A percentile compares a stretch with the other conserved stretches of the same genome.
Conservation (phyloP, 2,329 filamentous ascomycete genomes). For the Cadophora malorum region DNA sequence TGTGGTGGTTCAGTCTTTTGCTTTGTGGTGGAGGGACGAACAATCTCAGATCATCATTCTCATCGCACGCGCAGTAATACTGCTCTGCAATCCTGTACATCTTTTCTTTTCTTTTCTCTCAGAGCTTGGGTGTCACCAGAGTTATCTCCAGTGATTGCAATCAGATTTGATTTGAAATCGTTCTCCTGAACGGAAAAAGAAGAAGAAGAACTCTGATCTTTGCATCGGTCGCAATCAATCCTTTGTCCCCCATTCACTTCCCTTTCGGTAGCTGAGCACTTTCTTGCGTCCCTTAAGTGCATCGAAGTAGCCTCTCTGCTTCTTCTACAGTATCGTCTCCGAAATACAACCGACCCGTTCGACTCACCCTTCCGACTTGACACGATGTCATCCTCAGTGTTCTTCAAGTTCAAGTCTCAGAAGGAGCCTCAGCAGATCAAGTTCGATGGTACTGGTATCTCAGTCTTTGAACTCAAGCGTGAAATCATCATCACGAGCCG, state of each 20-base stretch:
- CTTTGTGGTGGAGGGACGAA: constrained; percentile 40
- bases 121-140: constrained; percentile 43
- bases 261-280: constrained; percentile 38
- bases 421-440: constrained; percentile 93
- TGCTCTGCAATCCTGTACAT: constrained; percentile 47
- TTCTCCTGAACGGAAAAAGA: constrained; percentile 46
- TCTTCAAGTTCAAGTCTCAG: constrained; percentile 99
- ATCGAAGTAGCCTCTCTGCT: constrained; percentile 35
- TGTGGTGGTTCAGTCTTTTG: constrained; percentile 37
- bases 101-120: constrained; percentile 44
- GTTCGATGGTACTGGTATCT: constrained; percentile 97
- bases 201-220: constrained; percentile 46
- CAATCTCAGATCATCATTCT: constrained; percentile 34
- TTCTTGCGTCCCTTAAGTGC: constrained; percentile 37
- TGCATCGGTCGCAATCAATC: constrained; percentile 43
- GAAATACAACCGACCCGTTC: constrained; percentile 27
- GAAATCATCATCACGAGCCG: constrained; percentile 96
- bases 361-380: constrained; percentile 22
- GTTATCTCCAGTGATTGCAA: constrained; percentile 46
- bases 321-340: constrained; percentile 28
- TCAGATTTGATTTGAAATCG: constrained; percentile 48
- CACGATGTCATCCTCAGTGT: constrained; percentile 74
- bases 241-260: constrained; percentile 35
- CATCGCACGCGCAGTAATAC: constrained; percentile 40
- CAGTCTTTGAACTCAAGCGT: constrained; percentile 97